Evolutionary conservation across 306 rosid genomes (phyloP).

Genomic region (Rubus idaeus): DNA sequence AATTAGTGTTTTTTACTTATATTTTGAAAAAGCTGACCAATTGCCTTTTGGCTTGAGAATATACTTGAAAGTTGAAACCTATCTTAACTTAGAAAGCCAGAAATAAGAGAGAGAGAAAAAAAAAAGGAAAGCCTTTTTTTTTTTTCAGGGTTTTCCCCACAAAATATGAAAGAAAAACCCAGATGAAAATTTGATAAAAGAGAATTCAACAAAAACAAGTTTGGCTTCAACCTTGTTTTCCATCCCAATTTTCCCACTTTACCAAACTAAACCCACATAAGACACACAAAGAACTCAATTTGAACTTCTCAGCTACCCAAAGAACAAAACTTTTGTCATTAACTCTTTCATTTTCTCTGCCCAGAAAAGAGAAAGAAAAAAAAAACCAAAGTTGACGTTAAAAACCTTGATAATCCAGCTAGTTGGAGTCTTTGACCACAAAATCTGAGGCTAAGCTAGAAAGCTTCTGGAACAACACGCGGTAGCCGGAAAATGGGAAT

Average conservation of each 20-base stretch:
- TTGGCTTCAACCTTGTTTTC: conserved; percentile 6
- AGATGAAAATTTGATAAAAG: not conserved
- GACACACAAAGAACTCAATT: conserved; percentile 8
- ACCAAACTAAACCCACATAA: conserved; percentile 22
- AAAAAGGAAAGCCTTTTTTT: too few relatives aligned
- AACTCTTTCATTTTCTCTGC: conserved; percentile 16
- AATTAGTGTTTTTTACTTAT: not conserved
- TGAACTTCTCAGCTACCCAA: conserved; percentile 1
- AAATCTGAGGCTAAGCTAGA: conserved; percentile 24
- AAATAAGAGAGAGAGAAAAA: too few relatives aligned
- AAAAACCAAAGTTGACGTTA: conserved; percentile 9
- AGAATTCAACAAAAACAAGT: not conserved
- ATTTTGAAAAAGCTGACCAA: not conserved
- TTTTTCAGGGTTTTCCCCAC: not conserved
- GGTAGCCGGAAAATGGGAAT: conserved; percentile 21
- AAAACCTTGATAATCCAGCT: conserved; percentile 45
- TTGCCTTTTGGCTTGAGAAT: not conserved
- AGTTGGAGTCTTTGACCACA: conserved; percentile 7
- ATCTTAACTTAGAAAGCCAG: not conserved
- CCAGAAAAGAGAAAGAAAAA: not conserved
- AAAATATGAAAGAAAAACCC: conserved; percentile 15
- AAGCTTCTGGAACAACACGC: conserved; percentile 31
- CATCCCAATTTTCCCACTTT: conserved; percentile 21
- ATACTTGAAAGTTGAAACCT: not conserved
- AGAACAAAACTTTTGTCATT: not conserved